These are phyloP conservation scores for Acacia melanoxylon DNA, from an alignment of 306 rosid genomes.

Conservation along the genomic window DNA sequence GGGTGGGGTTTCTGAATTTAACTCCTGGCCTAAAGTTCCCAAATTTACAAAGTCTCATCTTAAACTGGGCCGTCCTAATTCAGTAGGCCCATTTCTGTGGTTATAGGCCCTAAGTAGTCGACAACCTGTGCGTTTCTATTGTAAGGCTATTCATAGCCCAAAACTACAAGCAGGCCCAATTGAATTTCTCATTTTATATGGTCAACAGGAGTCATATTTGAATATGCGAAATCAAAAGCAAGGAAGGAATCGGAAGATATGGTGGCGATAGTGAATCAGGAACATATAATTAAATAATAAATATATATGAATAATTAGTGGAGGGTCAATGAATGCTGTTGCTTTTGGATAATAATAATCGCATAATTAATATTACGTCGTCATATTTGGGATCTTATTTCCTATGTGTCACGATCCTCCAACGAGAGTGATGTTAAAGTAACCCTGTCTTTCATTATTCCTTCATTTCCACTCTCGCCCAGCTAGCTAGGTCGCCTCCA, in stretches of 20 bases:
- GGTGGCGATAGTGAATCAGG: conserved; percentile 44
- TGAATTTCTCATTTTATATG: background rate
- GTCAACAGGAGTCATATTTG: background rate
- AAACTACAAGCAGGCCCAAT: background rate
- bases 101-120: background rate
- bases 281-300: background rate
- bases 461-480: background rate
- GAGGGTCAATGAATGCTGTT: conserved; percentile 37
- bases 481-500: too few relatives aligned
- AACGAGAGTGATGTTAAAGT: conserved; percentile 22
- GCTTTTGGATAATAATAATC: conserved; percentile 31
- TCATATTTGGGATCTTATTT: conserved; percentile 28
- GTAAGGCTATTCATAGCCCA: background rate
- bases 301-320: conserved; percentile 5
- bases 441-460: background rate
- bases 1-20: too few relatives aligned
- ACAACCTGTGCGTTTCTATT: background rate
- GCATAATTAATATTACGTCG: conserved; percentile 9
- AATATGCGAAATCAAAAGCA: background rate
- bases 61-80: background rate
- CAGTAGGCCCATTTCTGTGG: background rate
- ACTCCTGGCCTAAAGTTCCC: too few relatives aligned
- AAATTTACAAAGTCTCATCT: background rate
- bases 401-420: conserved; percentile 29
- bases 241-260: conserved; percentile 43